phyloP scores from a whole-genome alignment of 2,329 filamentous ascomycete genomes.

The Drechslerella coelobrocha region DNA sequence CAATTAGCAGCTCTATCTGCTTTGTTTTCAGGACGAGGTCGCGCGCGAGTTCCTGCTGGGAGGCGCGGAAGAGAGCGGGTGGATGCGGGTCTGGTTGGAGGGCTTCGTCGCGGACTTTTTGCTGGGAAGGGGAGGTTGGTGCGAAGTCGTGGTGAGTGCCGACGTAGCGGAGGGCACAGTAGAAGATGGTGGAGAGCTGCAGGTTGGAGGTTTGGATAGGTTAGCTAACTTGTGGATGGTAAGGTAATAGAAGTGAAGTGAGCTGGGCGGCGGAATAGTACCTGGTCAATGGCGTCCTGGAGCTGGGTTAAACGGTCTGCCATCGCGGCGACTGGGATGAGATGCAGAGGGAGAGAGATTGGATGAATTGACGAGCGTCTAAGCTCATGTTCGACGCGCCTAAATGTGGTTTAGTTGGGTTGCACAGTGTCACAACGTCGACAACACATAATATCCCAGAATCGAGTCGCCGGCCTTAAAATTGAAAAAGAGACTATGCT shows the following conservation, averaged over 20 bases:
- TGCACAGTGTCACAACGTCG: too few species aligned
- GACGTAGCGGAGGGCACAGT: constrained; percentile 71
- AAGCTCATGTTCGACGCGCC: too few species aligned
- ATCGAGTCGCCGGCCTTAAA: too few species aligned
- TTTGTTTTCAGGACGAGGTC: constrained; percentile 81
- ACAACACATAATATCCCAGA: too few species aligned
- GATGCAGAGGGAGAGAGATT: background rate
- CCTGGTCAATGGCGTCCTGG: constrained; percentile 84
- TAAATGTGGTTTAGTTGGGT: too few species aligned
- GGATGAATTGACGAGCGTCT: constrained; percentile 16
- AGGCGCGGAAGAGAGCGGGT: constrained; percentile 65
- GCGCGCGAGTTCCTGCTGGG: constrained; percentile 74
- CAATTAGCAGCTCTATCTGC: constrained; percentile 80
- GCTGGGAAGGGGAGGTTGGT: constrained; percentile 64
- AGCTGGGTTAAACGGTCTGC: constrained; percentile 80
- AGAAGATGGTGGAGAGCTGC: constrained; percentile 72
- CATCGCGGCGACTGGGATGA: constrained; percentile 61
- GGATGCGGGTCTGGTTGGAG: constrained; percentile 9
- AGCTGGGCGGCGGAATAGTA: constrained; percentile 56
- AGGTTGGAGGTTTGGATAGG: constrained; percentile 14
- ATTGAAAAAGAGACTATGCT: too few species aligned
- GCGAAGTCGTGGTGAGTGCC: constrained; percentile 73
- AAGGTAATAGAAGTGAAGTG: constrained; percentile 9
- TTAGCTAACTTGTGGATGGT: constrained; percentile 2
- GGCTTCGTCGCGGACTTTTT: constrained; percentile 54